Evolutionary conservation across 768 basidiomycete species (phyloP), one percentile per base, ranked within the genome.

Genomic region (Russula griseocarnosa): DNA sequence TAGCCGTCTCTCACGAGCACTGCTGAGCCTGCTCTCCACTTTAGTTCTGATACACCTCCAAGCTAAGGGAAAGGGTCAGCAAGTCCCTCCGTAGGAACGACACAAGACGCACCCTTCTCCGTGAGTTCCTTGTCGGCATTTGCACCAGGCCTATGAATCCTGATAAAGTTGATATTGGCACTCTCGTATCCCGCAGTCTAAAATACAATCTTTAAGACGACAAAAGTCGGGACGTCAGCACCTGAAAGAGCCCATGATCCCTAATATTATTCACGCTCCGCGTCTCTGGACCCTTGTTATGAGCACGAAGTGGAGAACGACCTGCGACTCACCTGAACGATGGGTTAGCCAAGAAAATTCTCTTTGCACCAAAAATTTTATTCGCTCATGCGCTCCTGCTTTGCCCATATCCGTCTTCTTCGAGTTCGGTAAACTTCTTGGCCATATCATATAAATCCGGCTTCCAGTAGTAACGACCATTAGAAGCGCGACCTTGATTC

Each of bases 381-480:
- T 26, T 36, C 42, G 47, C 18, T 65, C 20, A 9, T 58, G 42
- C 16, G 58, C 64, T 47, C 50, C 64, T 57, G 59, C 50, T 42
- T 65, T 60, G 26, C 64, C 64, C 16, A 3, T 36, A 32, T 34
- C 50, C 22, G 16, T 60, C 66, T 18, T 54, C 24, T 36, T 66
- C 56, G 26, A 67, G 40, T 30, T 52, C 51, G 56, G 55, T 16
- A 7, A 61, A 10, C 60, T 18, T 56, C 26, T 61, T 54, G 16
- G 38, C 28, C 52, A 65, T 58, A 13, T 65, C 60, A 36, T 66
- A 49, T 44, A 67, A 22, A 38, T 66, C 64, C 3, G 63, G 60
- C 34, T 58, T 49, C 66, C 63, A 66, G 55, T 67, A 67, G 55
- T 65, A 67, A 13, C 57, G 58, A 53, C 51, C 58, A 6, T 42